Conservation (phyloP, 805 yeast species). For the Candida silvatica region DNA sequence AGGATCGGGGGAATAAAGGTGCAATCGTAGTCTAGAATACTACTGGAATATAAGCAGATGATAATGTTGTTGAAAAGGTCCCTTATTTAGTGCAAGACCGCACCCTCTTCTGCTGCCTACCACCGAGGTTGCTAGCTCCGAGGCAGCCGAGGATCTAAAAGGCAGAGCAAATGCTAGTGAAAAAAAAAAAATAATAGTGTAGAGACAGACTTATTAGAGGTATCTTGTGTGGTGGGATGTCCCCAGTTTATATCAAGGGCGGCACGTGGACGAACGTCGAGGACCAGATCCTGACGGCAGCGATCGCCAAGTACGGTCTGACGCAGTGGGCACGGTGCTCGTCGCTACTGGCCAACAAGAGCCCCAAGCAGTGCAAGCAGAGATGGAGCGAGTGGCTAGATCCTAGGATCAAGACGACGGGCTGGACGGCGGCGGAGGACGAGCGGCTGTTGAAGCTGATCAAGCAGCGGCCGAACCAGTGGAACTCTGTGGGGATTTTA, state of each 20-base stretch:
- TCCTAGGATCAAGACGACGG: slow-evolving; percentile 55
- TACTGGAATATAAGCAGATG: too few species aligned
- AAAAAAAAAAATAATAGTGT: too few species aligned
- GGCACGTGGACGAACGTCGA: slow-evolving; percentile 84
- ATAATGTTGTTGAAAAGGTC: too few species aligned
- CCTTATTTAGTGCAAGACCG: too few species aligned
- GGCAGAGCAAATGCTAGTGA: too few species aligned
- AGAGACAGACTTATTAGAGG: too few species aligned
- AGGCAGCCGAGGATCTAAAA: too few species aligned
- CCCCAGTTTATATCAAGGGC: slow-evolving; percentile 72
- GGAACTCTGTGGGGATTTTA: slow-evolving; percentile 83
- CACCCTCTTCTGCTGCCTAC: too few species aligned
- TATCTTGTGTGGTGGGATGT: slow-evolving; percentile 28
- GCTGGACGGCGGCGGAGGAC: slow-evolving; percentile 77
- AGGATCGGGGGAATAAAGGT: too few species aligned
- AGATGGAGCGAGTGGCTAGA: slow-evolving; percentile 87
- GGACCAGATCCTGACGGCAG: slow-evolving; percentile 85
- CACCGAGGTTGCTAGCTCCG: too few species aligned
- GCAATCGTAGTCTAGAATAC: too few species aligned
- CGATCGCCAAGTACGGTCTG: slow-evolving; percentile 86
- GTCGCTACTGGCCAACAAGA: slow-evolving; percentile 73
- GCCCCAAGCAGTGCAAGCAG: slow-evolving; percentile 87
- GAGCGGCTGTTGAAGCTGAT: slow-evolving; percentile 58
- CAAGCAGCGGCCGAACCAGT: slow-evolving; percentile 76
- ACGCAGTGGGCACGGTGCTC: slow-evolving; percentile 94